Conservation (phyloP, 2,329 filamentous ascomycete genomes). For the Gnomoniopsis sp. region DNA sequence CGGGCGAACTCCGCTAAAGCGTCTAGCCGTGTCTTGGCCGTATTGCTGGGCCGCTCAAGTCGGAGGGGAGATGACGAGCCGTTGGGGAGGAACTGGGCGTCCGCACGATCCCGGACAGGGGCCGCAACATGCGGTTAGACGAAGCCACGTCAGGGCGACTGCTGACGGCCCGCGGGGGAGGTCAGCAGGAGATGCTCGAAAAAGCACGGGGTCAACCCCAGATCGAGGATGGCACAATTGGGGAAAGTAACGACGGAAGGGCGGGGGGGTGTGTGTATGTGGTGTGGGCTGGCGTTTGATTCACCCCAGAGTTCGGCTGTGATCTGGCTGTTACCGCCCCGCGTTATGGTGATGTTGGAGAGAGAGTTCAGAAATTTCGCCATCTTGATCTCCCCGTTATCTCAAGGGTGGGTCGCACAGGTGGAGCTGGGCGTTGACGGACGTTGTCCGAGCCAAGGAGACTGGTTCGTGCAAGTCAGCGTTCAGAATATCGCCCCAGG, state of each 20-base stretch:
- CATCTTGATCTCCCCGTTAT: slow-evolving; percentile 13
- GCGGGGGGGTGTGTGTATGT: too few relatives aligned
- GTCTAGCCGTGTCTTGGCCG: neutral
- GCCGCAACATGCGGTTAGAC: slow-evolving; percentile 3
- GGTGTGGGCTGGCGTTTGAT: neutral
- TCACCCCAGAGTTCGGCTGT: slow-evolving; percentile 13
- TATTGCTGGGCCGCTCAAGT: neutral
- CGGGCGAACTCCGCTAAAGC: slow-evolving; percentile 12
- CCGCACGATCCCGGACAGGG: slow-evolving; percentile 10
- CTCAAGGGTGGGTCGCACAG: slow-evolving; percentile 7
- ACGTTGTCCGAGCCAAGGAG: slow-evolving; percentile 11
- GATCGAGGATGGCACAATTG: slow-evolving; percentile 9
- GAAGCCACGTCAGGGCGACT: neutral
- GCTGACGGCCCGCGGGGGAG: neutral
- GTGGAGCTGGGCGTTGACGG: slow-evolving; percentile 5
- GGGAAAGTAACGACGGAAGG: neutral
- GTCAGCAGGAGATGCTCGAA: neutral
- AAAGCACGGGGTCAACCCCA: slow-evolving; percentile 11
- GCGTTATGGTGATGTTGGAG: slow-evolving; percentile 5
- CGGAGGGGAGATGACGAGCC: neutral
- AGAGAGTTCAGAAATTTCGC: slow-evolving; percentile 7
- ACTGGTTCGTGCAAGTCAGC: neutral
- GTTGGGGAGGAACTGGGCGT: neutral
- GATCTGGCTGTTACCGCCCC: slow-evolving; percentile 9
- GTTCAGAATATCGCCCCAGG: neutral